Conservation (phyloP, 495 filamentous ascomycete species). For the Geoglossum glabrum region DNA sequence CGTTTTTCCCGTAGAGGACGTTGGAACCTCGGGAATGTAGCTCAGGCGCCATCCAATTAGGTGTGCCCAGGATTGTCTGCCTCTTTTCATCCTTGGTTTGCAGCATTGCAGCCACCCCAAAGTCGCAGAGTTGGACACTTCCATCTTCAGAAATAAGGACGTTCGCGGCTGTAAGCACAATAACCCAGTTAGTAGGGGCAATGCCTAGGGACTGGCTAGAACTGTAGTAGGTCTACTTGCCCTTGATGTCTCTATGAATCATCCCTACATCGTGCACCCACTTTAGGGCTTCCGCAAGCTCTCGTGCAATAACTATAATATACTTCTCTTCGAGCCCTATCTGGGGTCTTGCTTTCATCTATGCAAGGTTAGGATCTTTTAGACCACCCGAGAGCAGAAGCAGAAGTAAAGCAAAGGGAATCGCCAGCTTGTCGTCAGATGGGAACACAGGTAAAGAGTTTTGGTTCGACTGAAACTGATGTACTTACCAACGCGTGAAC, state of each 20-base stretch:
- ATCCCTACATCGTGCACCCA: constrained; percentile 24
- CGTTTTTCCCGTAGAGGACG: constrained; percentile 31
- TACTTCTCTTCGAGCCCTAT: constrained; percentile 58
- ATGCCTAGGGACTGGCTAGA: background rate
- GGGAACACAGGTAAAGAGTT: background rate
- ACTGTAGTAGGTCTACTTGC: constrained; percentile 20
- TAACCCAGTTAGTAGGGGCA: background rate
- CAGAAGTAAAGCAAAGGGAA: background rate
- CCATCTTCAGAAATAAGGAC: constrained; percentile 79
- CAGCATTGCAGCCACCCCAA: constrained; percentile 77
- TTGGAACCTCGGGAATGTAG: constrained; percentile 24
- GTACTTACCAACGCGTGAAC: constrained; percentile 60
- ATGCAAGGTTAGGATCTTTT: constrained; percentile 8
- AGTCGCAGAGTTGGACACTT: constrained; percentile 78
- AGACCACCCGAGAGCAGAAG: no score
- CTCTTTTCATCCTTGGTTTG: constrained; percentile 71
- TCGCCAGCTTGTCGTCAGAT: background rate
- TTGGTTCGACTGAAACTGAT: background rate
- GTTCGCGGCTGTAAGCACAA: constrained; percentile 43
- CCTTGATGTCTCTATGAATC: constrained; percentile 92
- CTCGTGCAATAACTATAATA: constrained; percentile 64
- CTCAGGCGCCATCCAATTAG: constrained; percentile 95
- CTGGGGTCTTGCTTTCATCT: constrained; percentile 35
- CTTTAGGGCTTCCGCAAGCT: constrained; percentile 7
- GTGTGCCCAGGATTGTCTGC: constrained; percentile 83